Percentiles rank a stretch among this genome's conserved stretches.
These are phyloP conservation scores for Pseudocercospora eumusae DNA, from an alignment of 2,329 filamentous ascomycete species.

Conservation along the genomic window DNA sequence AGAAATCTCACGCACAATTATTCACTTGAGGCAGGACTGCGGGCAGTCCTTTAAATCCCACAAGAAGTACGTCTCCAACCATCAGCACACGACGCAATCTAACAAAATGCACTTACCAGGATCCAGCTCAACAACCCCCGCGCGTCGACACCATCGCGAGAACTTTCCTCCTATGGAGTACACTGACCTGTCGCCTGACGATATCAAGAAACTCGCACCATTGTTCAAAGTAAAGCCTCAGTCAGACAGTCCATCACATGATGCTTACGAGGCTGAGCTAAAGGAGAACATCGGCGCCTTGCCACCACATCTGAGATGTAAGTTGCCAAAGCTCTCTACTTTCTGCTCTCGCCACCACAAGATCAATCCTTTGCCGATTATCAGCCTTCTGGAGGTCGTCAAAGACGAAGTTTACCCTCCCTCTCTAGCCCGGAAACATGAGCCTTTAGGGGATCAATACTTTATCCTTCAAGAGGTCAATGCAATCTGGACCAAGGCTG, in stretches of 20 bases:
- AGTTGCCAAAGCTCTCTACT: conserved; percentile 18
- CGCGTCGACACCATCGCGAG: conserved; percentile 16
- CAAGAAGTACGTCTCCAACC: neutral
- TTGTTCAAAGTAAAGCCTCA: conserved; percentile 22
- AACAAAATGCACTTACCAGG: conserved; percentile 2
- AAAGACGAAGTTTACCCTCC: conserved; percentile 23
- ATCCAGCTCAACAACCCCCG: conserved; percentile 3
- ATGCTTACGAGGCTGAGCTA: conserved; percentile 17
- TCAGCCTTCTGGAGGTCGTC: conserved; percentile 26
- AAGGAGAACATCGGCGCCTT: conserved; percentile 26
- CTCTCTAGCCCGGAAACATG: neutral
- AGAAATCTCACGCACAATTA: neutral
- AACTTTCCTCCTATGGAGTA: conserved; percentile 24
- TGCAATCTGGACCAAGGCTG: conserved; percentile 22
- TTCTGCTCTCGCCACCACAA: conserved; percentile 31
- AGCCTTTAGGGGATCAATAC: conserved; percentile 14
- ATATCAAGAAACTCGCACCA: conserved; percentile 26
- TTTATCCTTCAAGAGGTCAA: conserved; percentile 22
- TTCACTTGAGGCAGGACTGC: conserved; percentile 14
- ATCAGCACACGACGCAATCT: neutral
- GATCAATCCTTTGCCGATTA: conserved; percentile 27
- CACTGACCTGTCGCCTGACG: conserved; percentile 27
- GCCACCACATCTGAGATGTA: conserved; percentile 28
- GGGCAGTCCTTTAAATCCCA: conserved; percentile 9
- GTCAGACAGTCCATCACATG: conserved; percentile 1